phyloP scores from a whole-genome alignment of 768 basidiomycete genomes.

The Rickenella mellea region DNA sequence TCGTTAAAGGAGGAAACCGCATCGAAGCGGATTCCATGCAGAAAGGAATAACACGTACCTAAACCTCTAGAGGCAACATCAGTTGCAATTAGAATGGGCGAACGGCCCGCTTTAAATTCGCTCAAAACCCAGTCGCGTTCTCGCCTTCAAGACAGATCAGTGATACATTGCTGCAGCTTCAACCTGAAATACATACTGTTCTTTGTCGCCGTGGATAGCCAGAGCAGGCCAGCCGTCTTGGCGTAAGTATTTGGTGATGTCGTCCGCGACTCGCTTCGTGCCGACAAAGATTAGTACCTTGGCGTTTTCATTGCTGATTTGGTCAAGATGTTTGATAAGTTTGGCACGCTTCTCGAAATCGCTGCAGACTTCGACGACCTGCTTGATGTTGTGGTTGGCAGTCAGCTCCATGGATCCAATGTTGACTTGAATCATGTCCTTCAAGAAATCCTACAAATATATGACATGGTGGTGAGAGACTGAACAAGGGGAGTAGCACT shows the following conservation, averaged over 20 bases:
- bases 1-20: too few relatives aligned
- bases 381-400: constrained; percentile 95
- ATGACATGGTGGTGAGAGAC: neutral
- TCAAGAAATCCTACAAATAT: constrained; percentile 71
- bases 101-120: constrained; percentile 97
- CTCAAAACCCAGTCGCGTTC: constrained; percentile 99
- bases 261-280: constrained; percentile 96
- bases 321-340: constrained; percentile 92
- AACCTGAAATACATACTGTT: constrained; percentile 58
- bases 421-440: constrained; percentile 97
- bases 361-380: constrained; percentile 92
- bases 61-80: constrained; percentile 99
- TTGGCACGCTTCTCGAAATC: constrained; percentile 97
- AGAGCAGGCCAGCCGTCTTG: constrained; percentile 99
- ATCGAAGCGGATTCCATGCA: too few relatives aligned
- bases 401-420: constrained; percentile 98
- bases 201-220: constrained; percentile 99
- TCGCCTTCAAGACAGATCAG: constrained; percentile 37
- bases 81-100: constrained; percentile 96
- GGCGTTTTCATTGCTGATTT: constrained; percentile 92
- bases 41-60: constrained; percentile 67
- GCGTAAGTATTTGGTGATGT: constrained; percentile 94
- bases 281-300: constrained; percentile 99
- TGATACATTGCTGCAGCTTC: neutral
- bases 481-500: neutral